A percentile compares a stretch with the other conserved stretches of the same genome.
Evolutionary conservation across 495 filamentous ascomycete genomes (phyloP).

Genomic region (Hypoxylon fragiforme): DNA sequence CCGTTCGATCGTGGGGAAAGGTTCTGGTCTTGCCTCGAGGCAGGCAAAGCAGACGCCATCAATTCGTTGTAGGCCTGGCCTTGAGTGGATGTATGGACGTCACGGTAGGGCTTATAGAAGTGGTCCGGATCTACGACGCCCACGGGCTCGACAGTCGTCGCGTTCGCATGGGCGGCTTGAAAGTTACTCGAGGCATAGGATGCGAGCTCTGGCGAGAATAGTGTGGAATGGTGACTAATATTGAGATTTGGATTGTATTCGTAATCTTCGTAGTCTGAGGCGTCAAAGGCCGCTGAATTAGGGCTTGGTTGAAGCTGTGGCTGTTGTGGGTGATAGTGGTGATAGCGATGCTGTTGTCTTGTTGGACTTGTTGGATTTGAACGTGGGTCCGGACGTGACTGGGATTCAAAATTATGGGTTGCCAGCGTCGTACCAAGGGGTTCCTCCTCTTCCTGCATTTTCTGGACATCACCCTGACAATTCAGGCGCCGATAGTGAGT

Average conservation of each 20-base stretch:
- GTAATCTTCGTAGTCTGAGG: conserved; percentile 28
- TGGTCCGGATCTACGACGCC: conserved; percentile 51
- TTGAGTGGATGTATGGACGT: conserved; percentile 32
- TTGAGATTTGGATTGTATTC: conserved; percentile 14
- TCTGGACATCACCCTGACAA: conserved; percentile 36
- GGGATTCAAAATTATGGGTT: conserved; percentile 39
- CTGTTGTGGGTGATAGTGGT: conserved; percentile 29
- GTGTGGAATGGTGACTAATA: conserved; percentile 10
- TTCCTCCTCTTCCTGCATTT: conserved; percentile 41
- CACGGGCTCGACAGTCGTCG: conserved; percentile 41
- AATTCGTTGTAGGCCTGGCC: conserved; percentile 34
- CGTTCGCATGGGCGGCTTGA: conserved; percentile 43
- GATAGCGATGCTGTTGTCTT: conserved; percentile 32
- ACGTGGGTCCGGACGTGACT: conserved; percentile 27
- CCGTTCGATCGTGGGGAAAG: conserved; percentile 38
- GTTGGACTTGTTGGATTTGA: conserved; percentile 21
- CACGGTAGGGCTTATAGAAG: conserved; percentile 55
- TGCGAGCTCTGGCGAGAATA: conserved; percentile 33
- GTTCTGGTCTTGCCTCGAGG: conserved; percentile 35
- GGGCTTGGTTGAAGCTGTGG: conserved; percentile 14
- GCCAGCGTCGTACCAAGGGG: conserved; percentile 41
- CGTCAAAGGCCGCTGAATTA: conserved; percentile 23
- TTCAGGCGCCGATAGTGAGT: conserved; percentile 28
- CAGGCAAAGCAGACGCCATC: conserved; percentile 41
- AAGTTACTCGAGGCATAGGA: conserved; percentile 46